Base-by-base conservation (phyloP, 2,329 filamentous ascomycete genomes). In the Coniochaeta prunicola region DNA sequence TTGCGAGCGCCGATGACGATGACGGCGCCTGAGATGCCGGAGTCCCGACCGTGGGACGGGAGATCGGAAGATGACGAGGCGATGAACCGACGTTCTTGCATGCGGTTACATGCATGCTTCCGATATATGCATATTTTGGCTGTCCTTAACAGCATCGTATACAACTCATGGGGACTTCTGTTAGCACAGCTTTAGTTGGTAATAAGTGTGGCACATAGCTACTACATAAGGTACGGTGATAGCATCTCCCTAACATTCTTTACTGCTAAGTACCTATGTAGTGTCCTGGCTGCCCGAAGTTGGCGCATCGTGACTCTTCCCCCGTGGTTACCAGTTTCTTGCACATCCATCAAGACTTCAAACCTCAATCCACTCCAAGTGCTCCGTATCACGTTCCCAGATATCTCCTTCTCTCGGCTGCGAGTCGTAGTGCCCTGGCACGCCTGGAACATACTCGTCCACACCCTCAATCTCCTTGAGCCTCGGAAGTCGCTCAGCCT, bases 401-500 rank as follows among this genome's bases (percentile, higher is more conserved):
- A n/a, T n/a, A n/a, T n/a, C 17, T 3, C 19, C 36, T 2, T 38
- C 36, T 3, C 19, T 17, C 36, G 36, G 36, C 3, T n/a, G 2
- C 36, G 10, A 2, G 36, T 17, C 36, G 9, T 38, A 38, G 15
- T 5, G 15, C 36, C 45, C 45, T 6, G 45, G 3, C 12, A 50
- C 45, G 10, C 45, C 45, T 6, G 45, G 45, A 17, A 50, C 10
- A 12, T 15, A 30, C 45, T 50, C 45, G 17, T 50, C 45, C 45
- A 50, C 45, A 13, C 55, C 55, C 28, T 57, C 21, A 34, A 57
- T 38, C 28, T 57, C 55, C 4, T 9, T 7, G 3, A 64, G 28
- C 3, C 19, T 58, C 5, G 62, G 59, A 7, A 64, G 42, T 2
- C 54, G 45, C 54, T 62, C 53, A 2, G 17, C 57, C 50, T 56